Evolutionary conservation across 2,329 filamentous ascomycete species (phyloP).

Genomic region (Aspergillus ibericus): DNA sequence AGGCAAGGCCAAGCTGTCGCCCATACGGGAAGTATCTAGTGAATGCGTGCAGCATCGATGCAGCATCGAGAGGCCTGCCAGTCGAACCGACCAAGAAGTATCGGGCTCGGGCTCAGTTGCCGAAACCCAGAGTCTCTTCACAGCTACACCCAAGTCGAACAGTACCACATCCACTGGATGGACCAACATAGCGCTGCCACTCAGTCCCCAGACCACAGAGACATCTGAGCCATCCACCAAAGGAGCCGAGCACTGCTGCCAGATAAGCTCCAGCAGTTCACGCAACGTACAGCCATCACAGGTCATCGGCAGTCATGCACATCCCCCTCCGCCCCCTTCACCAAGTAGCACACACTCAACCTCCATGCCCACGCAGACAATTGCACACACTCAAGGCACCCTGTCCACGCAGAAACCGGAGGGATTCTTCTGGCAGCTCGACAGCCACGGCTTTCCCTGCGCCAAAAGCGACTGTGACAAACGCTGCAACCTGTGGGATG

Average conservation of each 20-base stretch:
- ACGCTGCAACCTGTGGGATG: constrained; percentile 34
- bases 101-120: neutral
- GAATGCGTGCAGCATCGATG: neutral
- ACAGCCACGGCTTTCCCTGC: constrained; percentile 52
- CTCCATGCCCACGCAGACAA: neutral
- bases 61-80: neutral
- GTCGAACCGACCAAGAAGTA: neutral
- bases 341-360: constrained; percentile 1
- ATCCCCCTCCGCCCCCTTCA: neutral
- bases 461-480: constrained; percentile 26
- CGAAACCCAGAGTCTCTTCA: neutral
- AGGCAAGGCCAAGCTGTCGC: neutral
- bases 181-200: neutral
- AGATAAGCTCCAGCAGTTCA: neutral
- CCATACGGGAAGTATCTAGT: neutral
- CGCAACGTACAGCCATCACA: neutral
- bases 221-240: constrained; percentile 4
- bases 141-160: constrained; percentile 11
- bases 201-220: constrained; percentile 12
- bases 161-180: constrained; percentile 12
- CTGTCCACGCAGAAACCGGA: constrained; percentile 15
- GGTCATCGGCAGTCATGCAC: no score
- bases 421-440: constrained; percentile 42
- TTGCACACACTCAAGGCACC: neutral
- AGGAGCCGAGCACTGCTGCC: neutral